Evolutionary conservation across 116 monocot genomes (phyloP), one percentile per base, ranked within the genome.

Genomic region (Papilionanthe hybrid): DNA sequence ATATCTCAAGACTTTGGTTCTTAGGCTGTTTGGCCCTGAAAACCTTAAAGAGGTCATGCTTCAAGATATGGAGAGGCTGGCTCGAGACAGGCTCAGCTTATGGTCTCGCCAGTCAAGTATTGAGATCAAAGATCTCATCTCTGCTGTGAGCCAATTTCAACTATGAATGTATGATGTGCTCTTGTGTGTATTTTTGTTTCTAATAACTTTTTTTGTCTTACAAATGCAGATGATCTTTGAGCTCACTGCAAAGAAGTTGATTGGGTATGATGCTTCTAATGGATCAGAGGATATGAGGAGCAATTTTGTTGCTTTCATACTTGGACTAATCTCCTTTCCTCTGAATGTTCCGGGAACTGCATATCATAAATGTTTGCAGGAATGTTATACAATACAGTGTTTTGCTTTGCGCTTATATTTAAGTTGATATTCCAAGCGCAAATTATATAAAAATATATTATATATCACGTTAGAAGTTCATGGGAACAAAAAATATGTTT

Each of bases 201-300:
- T 53, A 17, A 53, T 17, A 44, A 45, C 9, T 5, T n/a, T 60
- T 15, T 32, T 30, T n/a, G 30, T 10, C 3, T 3, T 69, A 12
- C 77, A 0, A 53, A 79, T 72, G n/a, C 55, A 87, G 90, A 87
- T 90, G 90, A 87, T 90, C 78, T 90, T 90, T 83, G 83, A 87
- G 25, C 73, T 90, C 42, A 87, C 82, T 76, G 83, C 87, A 15
- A 90, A 87, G 87, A 90, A 85, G 72, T 53, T 53, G 53, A 90
- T 90, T 18, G 83, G 90, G 55, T 90, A 83, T 53, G 85, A 87
- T 1, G 63, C 90, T 0, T 57, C 82, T 0, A 55, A 2, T 23
- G 78, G 74, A 10, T 65, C 75, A 0, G 81, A 85, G 44, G 81
- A 77, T 67, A 49, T 90, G 72, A 85, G 84, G 76, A 71, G 65